phyloP scores from a whole-genome alignment of 192 early-diverging fungal species.

The Linnemannia zychae region DNA sequence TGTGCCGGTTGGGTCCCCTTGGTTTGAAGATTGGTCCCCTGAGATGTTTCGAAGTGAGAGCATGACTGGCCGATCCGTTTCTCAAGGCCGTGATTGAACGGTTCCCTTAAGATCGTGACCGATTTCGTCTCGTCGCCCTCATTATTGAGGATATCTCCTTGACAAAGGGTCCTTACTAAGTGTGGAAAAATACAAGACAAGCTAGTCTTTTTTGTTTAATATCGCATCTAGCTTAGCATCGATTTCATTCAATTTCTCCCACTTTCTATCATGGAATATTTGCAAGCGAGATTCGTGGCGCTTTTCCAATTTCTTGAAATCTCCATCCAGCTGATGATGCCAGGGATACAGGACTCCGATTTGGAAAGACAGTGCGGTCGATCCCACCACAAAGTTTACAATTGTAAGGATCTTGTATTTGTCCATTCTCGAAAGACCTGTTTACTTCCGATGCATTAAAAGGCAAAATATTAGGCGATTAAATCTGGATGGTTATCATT shows the following conservation, averaged over 20 bases:
- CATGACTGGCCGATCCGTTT: no score
- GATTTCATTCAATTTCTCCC: slow-evolving; percentile 35
- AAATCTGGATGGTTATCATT: no score
- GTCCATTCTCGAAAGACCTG: slow-evolving; percentile 15
- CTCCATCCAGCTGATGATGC: slow-evolving; percentile 36
- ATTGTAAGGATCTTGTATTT: slow-evolving; percentile 26
- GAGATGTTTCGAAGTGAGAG: not conserved
- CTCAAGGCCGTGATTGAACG: no score
- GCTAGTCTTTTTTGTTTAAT: no score
- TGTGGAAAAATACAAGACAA: no score
- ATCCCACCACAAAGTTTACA: slow-evolving; percentile 28
- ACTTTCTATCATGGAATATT: slow-evolving; percentile 26
- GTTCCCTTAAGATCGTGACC: no score
- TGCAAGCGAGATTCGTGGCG: slow-evolving; percentile 12
- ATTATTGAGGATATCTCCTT: no score
- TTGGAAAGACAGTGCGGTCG: slow-evolving; percentile 28
- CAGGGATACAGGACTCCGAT: slow-evolving; percentile 32
- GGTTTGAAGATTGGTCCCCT: not conserved
- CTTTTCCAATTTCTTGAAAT: slow-evolving; percentile 30
- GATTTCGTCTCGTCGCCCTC: no score
- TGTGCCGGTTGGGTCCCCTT: not conserved
- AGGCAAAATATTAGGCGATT: no score
- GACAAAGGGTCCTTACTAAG: no score
- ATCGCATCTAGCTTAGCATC: not conserved
- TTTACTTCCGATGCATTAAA: no score